Base-by-base conservation (phyloP, 495 filamentous ascomycete genomes). In the Oidiodendron maius region DNA sequence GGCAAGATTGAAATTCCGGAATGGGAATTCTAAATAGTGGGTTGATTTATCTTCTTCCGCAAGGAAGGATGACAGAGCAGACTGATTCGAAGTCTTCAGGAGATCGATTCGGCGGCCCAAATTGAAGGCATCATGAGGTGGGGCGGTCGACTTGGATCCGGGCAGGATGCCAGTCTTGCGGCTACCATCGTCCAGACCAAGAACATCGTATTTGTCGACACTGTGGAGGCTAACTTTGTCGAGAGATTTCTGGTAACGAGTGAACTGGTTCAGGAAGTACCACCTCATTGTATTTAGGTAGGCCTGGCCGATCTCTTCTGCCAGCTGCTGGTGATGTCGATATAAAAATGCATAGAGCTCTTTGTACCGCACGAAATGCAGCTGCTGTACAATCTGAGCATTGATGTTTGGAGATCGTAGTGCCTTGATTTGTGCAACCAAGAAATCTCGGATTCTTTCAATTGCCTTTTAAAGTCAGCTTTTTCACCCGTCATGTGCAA, bases 201-300 rank as follows among this genome's bases (percentile, higher is more conserved):
- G 70, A 4, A 89, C 81, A 61, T 95, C 88, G 53, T 86, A 80
- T 58, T 86, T 87, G 58, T 96, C 93, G 49, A 94, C 75, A 1
- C 72, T 66, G 51, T 95, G 87, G 11, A 96, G 58, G 56, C 87
- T 89, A 52, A 97, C 73, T 60, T 89, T 95, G 47, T 84, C 82
- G 0, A 98, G 77, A 0, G 91, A 78, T 49, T 82, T 80, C 43
- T 84, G 77, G 62, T 97, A 98, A 15, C 91, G 86, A 3, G 80
- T 83, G 62, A 98, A 98, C 63, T 96, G 83, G 50, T 84, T 91
- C 32, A 82, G 68, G 59, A 97, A 97, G 58, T 98, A 98, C 93
- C 93, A 98, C 37, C 90, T 80, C 91, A 98, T 96, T 6, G 93
- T 98, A 67, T 96, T 95, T 65, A 95, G 83, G 55, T 98, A 98